Base-by-base conservation (phyloP, 805 yeast species). In the Kregervanrija fluxuum region DNA sequence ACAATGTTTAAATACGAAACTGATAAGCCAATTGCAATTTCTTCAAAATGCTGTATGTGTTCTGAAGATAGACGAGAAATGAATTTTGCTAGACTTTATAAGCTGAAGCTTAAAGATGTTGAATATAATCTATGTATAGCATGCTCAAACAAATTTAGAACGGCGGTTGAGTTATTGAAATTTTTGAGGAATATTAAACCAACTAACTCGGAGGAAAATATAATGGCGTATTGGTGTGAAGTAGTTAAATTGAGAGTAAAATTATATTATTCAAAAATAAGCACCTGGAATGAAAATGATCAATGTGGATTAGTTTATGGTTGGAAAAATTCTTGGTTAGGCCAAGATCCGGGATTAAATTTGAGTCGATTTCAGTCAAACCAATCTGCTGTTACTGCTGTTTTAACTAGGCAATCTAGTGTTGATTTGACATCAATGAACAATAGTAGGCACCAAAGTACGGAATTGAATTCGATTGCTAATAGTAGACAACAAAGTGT, bases 251-350 rank as follows among this genome's bases (percentile, higher is more conserved):
- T 87, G 15, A 75, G 95, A 43, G 75, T 77, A 36, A 82, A 83
- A 57, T 69, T 90, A 51, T 86, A 83, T 64, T 91, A 95, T 91
- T 71, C 95, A 8, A 79, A 87, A 50, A 62, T 82, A 16, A 97
- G 97, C 5, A 72, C 80, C 30, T 85, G 91, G 90, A 85, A 82
- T 46, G 63, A 61, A 12, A 43, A 43, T 6, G 65, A 59, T 45
- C 53, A 49, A 15, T 52, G 48, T 36, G 66, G 66, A 1, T 36
- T 59, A 1, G 65, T 54, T 6, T 61, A 61, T 38, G 66, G 66
- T 6, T 61, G 66, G 66, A 59, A 57, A 42, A 61, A 61, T 33
- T 30, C 47, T 30, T 61, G 66, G 66, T 41, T 60, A 12, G 56
- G 43, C 1, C 45, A 39, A 22, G 33, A 14, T n/a, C n/a, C 31